Base-by-base conservation (phyloP, 2,329 filamentous ascomycete genomes). In the Diaporthe ampelina region DNA sequence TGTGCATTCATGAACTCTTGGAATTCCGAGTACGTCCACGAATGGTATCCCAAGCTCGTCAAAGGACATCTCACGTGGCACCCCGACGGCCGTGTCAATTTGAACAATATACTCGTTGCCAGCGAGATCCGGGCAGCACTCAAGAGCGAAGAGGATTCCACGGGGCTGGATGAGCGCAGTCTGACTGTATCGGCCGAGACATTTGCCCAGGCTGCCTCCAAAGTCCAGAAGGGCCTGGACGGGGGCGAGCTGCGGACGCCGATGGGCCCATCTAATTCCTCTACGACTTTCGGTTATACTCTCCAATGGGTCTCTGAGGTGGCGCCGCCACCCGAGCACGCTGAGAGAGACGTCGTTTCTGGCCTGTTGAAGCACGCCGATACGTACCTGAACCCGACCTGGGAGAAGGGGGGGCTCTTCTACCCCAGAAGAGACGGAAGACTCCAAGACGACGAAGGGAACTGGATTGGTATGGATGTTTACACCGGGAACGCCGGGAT, bases 1-100 rank as follows among this genome's bases (percentile, higher is more conserved):
- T n/a, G 26, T 26, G 81, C 82, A 2, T 84, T 82, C 75, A 83
- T 84, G 81, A 79, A 81, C 70, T 73, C 80, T n/a, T 84, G 82
- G 83, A 84, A 83, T 73, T 80, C 79, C 1, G 76, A 78, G 4
- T 76, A 79, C n/a, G 80, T 83, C 4, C 77, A 78, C 13, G 73
- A 72, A 1, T 70, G 77, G 10, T 82, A 78, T 65, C 74, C 74
- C 1, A 76, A 73, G 54, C 78, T 80, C 21, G 68, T 74, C 0
- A 57, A 76, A 15, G 82, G 82, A 0, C 82, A 80, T 70, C 74
- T 83, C 58, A 80, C 79, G 4, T 76, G 72, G 1, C 29, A 67
- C 9, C 59, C 70, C 26, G 59, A 76, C 75, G 67, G 74, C 74
- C 11, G 80, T 5, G 78, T 45, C 59, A 77, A 32, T 74, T 79